Percentiles rank a stretch among this genome's conserved stretches.
These are phyloP conservation scores for Mycena haematopus DNA, from an alignment of 768 basidiomycete genomes.

Conservation along the genomic window DNA sequence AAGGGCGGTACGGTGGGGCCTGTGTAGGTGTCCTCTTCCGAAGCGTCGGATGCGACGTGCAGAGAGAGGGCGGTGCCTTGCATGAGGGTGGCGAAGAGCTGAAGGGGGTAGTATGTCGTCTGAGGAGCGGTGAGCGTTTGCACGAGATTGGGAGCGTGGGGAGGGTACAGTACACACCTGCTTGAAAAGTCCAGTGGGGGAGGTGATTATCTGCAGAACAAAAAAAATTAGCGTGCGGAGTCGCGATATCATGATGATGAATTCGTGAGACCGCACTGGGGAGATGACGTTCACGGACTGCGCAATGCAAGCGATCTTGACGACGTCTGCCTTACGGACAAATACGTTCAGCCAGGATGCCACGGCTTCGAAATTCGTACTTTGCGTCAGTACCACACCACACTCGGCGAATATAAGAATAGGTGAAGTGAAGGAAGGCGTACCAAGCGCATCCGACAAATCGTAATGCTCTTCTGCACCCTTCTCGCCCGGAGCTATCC, in stretches of 20 bases:
- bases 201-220: constrained; percentile 48
- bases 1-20: constrained; percentile 60
- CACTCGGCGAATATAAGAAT: background rate
- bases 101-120: constrained; percentile 58
- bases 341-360: constrained; percentile 68
- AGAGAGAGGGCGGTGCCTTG: constrained; percentile 50
- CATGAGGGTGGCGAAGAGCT: constrained; percentile 64
- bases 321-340: constrained; percentile 61
- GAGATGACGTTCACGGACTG: constrained; percentile 62
- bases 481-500: constrained; percentile 49
- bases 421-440: background rate
- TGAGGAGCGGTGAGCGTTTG: constrained; percentile 31
- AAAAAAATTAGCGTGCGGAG: background rate
- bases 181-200: constrained; percentile 46
- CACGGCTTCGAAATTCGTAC: constrained; percentile 48
- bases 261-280: constrained; percentile 38
- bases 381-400: background rate
- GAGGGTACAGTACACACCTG: constrained; percentile 28
- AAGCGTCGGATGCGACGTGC: constrained; percentile 41
- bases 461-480: constrained; percentile 63
- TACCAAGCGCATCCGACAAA: constrained; percentile 56
- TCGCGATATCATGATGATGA: background rate
- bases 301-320: constrained; percentile 67
- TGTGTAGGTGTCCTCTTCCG: constrained; percentile 35
- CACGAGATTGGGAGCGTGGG: background rate